Evolutionary conservation across 2,329 filamentous ascomycete species (phyloP), one percentile per base, ranked within the genome.

Genomic region (Coniochaeta prunicola): DNA sequence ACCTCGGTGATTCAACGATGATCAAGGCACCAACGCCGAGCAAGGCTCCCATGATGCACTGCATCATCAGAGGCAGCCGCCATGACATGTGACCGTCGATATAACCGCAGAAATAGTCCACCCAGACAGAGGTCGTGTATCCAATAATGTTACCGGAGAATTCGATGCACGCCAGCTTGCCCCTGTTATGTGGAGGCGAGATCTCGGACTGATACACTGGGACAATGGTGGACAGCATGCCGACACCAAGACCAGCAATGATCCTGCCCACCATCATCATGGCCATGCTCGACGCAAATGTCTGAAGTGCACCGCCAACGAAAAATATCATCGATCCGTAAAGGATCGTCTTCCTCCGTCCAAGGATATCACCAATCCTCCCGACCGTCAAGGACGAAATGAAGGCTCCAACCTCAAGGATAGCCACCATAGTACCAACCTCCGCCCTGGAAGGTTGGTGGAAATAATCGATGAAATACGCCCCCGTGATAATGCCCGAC

Each of bases 81-180:
- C 94, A 99, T 2, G 94, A 91, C 76, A 88, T 82, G 71, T 97
- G 80, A 67, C 80, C 90, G 62, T 91, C 74, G 69, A 99, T 97
- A 70, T 82, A 97, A 59, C 90, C 94, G 74, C 92, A 97, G 68
- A 94, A 93, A 75, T 97, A 99, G 73, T 99, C 94, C 30, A 97
- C 93, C 94, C 94, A 99, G 24, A 97, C 93, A 66, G 93, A 97
- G 57, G 91, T 92, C 58, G 93, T 89, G 71, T 99, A 99, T 33
- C 94, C 94, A 61, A 91, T 88, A 63, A 99, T 96, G 74, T 99
- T 99, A 58, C 94, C 94, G 0, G 93, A 93, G 70, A 97, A 99
- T 73, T 99, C 94, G 65, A 99, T 97, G 73, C 94, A 97, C 26
- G 93, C 94, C 62, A 99, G 81, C 75, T 94, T 96, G 63, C 94